Percentiles rank a stretch among this genome's conserved stretches.
Evolutionary conservation across 1,139 yeast genomes (phyloP).

Genomic region (Nakaseomyces delphensis): DNA sequence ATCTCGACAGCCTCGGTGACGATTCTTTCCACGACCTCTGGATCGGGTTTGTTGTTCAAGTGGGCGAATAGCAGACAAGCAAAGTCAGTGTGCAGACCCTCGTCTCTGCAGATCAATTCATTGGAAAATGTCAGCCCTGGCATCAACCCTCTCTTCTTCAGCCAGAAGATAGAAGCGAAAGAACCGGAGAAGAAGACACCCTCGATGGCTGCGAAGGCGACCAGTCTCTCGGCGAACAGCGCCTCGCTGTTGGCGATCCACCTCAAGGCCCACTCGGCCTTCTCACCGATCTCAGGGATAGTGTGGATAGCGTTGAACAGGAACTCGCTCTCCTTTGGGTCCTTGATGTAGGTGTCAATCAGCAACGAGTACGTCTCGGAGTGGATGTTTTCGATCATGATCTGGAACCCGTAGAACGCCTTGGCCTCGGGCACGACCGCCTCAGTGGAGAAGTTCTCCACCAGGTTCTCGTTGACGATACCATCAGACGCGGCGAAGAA

Average conservation of each 20-base stretch:
- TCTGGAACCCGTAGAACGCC: constrained; percentile 98
- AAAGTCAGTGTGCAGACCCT: constrained; percentile 97
- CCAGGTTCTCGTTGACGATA: constrained; percentile 93
- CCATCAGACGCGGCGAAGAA: constrained; percentile 99
- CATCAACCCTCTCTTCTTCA: constrained; percentile 97
- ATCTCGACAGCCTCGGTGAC: constrained; percentile 91
- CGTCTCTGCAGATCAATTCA: constrained; percentile 96
- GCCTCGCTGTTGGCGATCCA: constrained; percentile 90
- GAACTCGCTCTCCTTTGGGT: constrained; percentile 69
- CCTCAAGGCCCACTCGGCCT: constrained; percentile 97
- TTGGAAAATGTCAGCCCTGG: constrained; percentile 97
- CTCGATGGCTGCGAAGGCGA: constrained; percentile 98
- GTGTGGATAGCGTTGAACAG: constrained; percentile 93
- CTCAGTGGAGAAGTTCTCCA: constrained; percentile 94
- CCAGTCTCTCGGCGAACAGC: constrained; percentile 87
- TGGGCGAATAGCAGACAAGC: constrained; percentile 94
- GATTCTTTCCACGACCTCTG: constrained; percentile 68
- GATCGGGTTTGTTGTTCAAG: constrained; percentile 78
- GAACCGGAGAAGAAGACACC: constrained; percentile 98
- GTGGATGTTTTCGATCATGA: constrained; percentile 99
- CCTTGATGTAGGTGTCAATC: constrained; percentile 92
- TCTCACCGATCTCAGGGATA: constrained; percentile 90
- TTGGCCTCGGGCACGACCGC: constrained; percentile 97
- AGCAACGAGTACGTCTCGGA: constrained; percentile 95
- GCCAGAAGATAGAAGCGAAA: constrained; percentile 97